phyloP scores from a whole-genome alignment of 257 asterid genomes.

The Ophiorrhiza pumila region DNA sequence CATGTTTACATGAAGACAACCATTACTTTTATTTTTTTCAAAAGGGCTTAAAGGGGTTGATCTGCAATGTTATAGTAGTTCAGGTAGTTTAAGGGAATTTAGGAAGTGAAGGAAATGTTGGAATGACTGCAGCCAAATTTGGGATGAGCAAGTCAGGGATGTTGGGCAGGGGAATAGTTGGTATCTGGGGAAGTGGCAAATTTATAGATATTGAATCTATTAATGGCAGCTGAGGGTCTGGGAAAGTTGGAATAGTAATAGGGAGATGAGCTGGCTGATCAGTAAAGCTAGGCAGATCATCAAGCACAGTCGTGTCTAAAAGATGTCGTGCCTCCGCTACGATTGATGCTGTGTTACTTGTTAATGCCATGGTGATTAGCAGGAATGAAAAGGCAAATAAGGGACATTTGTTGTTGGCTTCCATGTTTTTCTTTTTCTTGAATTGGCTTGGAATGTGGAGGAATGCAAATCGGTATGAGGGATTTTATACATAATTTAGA shows the following conservation, averaged over 20 bases:
- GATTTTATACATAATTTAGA: constrained; percentile 13
- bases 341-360: constrained; percentile 4
- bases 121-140: constrained; percentile 2
- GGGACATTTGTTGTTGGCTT: background rate
- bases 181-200: constrained; percentile 11
- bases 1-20: background rate
- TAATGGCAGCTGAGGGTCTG: constrained; percentile 1
- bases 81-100: background rate
- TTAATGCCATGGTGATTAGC: constrained; percentile 17
- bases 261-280: background rate
- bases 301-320: constrained; percentile 6
- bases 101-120: background rate
- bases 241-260: background rate
- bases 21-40: background rate
- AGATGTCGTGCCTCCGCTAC: constrained; percentile 15
- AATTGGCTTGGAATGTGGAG: background rate
- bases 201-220: background rate
- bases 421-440: background rate
- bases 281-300: background rate
- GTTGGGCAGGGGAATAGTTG: constrained; percentile 2
- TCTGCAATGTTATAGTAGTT: background rate
- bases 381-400: constrained; percentile 6
- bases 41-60: background rate
- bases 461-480: background rate
- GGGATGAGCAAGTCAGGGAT: constrained; percentile 7